phyloP scores from a whole-genome alignment of 2,329 filamentous ascomycete genomes.

The Diaporthe capsici region DNA sequence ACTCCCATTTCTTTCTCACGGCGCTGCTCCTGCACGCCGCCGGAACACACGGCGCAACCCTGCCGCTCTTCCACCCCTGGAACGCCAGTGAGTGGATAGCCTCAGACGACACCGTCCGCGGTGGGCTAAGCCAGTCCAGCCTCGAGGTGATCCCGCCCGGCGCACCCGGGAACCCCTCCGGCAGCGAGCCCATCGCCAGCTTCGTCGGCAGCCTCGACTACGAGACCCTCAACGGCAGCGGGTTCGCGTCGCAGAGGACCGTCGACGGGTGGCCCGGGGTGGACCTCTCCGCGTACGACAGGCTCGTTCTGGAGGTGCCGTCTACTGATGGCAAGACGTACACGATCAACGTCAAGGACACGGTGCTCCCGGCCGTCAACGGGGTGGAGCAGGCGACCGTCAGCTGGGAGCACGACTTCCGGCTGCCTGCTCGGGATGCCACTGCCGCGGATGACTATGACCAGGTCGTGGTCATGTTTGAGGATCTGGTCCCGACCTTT shows the following conservation, averaged over 20 bases:
- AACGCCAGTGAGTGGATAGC: slow-evolving; percentile 66
- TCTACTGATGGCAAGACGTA: slow-evolving; percentile 68
- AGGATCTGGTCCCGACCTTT: slow-evolving; percentile 8
- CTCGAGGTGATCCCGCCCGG: slow-evolving; percentile 46
- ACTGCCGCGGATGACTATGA: not conserved
- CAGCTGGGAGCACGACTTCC: slow-evolving; percentile 71
- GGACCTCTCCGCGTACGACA: slow-evolving; percentile 68
- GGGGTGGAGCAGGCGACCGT: slow-evolving; percentile 69
- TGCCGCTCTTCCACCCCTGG: slow-evolving; percentile 54
- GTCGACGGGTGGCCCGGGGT: slow-evolving; percentile 60
- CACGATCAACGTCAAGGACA: slow-evolving; percentile 72
- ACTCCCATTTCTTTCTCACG: not conserved
- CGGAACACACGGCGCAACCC: not conserved
- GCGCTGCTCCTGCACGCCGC: slow-evolving; percentile 6
- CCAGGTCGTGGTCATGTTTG: not conserved
- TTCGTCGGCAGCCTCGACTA: slow-evolving; percentile 74
- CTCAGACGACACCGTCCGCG: slow-evolving; percentile 70
- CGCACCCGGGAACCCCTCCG: slow-evolving; percentile 1
- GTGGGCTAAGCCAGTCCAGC: slow-evolving; percentile 62
- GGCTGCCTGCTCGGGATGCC: not conserved
- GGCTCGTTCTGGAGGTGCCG: slow-evolving; percentile 61
- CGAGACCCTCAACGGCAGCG: slow-evolving; percentile 72
- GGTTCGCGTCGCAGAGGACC: slow-evolving; percentile 74
- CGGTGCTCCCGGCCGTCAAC: slow-evolving; percentile 61
- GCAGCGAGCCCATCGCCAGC: slow-evolving; percentile 31